Evolutionary conservation across 2,329 filamentous ascomycete genomes (phyloP).

Genomic region (Epichloe elymi): DNA sequence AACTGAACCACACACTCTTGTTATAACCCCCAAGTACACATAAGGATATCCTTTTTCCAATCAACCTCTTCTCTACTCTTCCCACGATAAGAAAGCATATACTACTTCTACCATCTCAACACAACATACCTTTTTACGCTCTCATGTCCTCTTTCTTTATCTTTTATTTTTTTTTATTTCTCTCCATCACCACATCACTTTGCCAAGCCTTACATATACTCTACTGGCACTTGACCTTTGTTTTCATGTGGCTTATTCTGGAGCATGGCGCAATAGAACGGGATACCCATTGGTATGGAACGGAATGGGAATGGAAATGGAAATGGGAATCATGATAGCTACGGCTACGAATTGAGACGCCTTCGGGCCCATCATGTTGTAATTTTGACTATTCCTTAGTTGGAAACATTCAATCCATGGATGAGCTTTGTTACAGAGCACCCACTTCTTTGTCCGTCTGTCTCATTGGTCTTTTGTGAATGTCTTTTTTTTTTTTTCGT

Average conservation of each 20-base stretch:
- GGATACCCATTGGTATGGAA: not conserved
- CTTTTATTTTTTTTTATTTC: not conserved
- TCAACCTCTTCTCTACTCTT: too few species aligned
- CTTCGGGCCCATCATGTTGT: too few species aligned
- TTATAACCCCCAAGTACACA: too few species aligned
- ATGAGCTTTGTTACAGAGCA: too few species aligned
- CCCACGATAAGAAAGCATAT: not conserved
- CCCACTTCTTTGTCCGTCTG: too few species aligned
- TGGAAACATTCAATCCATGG: too few species aligned
- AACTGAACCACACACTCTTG: not conserved
- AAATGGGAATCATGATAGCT: not conserved
- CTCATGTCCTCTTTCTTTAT: not conserved
- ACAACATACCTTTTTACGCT: not conserved
- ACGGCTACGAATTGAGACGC: not conserved
- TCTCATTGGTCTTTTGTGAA: too few species aligned
- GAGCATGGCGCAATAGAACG: not conserved
- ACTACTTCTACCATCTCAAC: not conserved
- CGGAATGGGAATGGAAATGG: not conserved
- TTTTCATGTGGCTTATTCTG: not conserved
- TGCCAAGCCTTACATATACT: not conserved
- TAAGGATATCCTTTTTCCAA: too few species aligned
- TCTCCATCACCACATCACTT: not conserved
- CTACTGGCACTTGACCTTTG: not conserved
- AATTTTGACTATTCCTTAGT: too few species aligned
- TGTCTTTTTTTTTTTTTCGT: too few species aligned